phyloP scores from a whole-genome alignment of 441 rosid species.

The Hura crepitans region DNA sequence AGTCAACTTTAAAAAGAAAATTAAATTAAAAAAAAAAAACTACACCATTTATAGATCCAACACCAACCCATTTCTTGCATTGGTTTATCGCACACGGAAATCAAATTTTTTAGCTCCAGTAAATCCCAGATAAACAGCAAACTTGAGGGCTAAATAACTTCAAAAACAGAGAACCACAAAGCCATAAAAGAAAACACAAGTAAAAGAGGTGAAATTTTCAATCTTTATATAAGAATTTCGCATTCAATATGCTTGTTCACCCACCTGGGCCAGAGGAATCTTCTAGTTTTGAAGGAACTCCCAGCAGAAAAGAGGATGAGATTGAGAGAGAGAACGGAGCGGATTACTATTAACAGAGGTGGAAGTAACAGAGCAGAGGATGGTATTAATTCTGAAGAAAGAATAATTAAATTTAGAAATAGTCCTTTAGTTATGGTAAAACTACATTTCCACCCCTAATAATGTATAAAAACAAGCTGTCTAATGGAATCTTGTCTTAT shows the following conservation, averaged over 20 bases:
- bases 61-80: constrained; percentile 24
- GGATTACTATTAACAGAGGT: background rate
- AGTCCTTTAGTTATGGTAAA: constrained; percentile 1
- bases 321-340: background rate
- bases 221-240: background rate
- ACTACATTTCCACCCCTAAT: constrained; percentile 8
- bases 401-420: background rate
- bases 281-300: background rate
- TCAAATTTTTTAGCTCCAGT: background rate
- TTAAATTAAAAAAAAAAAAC: background rate
- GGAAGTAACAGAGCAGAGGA: background rate
- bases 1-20: background rate
- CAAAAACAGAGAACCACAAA: constrained; percentile 10
- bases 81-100: constrained; percentile 12
- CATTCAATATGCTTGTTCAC: constrained; percentile 9
- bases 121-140: constrained; percentile 6
- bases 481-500: background rate
- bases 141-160: constrained; percentile 3
- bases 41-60: constrained; percentile 20
- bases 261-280: constrained; percentile 27
- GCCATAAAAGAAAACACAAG: background rate
- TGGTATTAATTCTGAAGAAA: background rate
- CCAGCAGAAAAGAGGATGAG: constrained; percentile 7
- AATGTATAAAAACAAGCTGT: constrained; percentile 6
- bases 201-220: background rate